Conservation (phyloP, 805 yeast species). For the Monosporozyma siamensis region DNA sequence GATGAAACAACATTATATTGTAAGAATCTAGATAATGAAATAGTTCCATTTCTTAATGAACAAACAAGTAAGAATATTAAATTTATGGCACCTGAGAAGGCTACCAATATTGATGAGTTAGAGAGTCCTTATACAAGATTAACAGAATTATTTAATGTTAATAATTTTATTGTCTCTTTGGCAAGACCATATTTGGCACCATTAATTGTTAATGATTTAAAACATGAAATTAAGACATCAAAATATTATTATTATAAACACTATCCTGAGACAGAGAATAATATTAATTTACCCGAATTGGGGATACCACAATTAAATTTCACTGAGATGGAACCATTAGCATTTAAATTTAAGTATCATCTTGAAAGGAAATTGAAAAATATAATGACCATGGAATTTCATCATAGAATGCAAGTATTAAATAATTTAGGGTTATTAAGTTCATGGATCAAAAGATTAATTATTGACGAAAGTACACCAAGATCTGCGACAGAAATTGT, state of each 20-base stretch:
- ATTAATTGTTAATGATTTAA: slow-evolving; percentile 69
- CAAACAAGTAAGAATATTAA: slow-evolving; percentile 19
- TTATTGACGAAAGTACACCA: slow-evolving; percentile 83
- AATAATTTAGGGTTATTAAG: slow-evolving; percentile 71
- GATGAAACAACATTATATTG: slow-evolving; percentile 47
- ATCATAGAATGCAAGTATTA: slow-evolving; percentile 73
- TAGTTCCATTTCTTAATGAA: slow-evolving; percentile 46
- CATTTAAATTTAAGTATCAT: slow-evolving; percentile 29
- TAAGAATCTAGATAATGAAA: slow-evolving; percentile 53
- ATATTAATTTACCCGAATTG: slow-evolving; percentile 14
- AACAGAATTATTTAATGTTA: slow-evolving; percentile 89
- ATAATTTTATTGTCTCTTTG: slow-evolving; percentile 81
- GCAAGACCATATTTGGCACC: slow-evolving; percentile 95
- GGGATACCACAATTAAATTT: slow-evolving; percentile 24
- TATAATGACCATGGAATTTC: slow-evolving; percentile 64
- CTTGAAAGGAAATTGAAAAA: slow-evolving; percentile 39
- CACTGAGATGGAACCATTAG: slow-evolving; percentile 30
- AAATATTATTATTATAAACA: slow-evolving; percentile 31
- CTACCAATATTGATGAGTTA: slow-evolving; percentile 32
- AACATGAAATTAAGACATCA: slow-evolving; percentile 47
- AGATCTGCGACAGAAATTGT: slow-evolving; percentile 75
- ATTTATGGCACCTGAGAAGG: slow-evolving; percentile 39
- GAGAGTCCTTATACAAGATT: slow-evolving; percentile 76
- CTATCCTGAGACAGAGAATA: slow-evolving; percentile 30
- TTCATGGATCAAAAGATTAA: slow-evolving; percentile 58